Base-by-base conservation (phyloP, 306 rosid species). In the Cicer yamashitae region DNA sequence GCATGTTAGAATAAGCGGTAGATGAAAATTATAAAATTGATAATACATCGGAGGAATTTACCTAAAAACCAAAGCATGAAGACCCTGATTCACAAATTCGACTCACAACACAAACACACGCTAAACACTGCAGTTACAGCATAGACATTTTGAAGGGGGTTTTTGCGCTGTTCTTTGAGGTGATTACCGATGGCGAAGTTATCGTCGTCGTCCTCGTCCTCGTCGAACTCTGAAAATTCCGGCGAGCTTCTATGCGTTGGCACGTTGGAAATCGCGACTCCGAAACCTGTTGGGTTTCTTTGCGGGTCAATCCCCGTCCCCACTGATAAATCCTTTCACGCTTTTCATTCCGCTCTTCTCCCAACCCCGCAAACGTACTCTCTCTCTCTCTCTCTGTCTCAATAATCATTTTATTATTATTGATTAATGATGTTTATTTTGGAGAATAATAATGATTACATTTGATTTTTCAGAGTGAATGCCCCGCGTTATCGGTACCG, bases 281-380 rank as follows among this genome's bases (percentile, higher is more conserved):
- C 98, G 0, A 91, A 94, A 75, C 96, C 98, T 13, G 91, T 88
- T 0, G 96, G 93, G 2, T 94, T 94, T 80, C 93, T 94, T 53
- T 91, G 96, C 72, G 98, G 98, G 50, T 94, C 98, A 10, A 94
- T 94, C 58, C 96, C 96, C 6, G 97, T 94, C 72, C 93, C 98
- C 46, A 94, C 98, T 4, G 98, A 94, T 62, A 87, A 90, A 67
- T 87, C 97, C 54, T 94, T 91, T 79, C 94, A 88, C 22, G 83
- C 91, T 58, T 91, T 87, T 82, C 79, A 83, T 81, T 84, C 97
- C 41, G 87, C 91, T 78, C 98, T 91, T 48, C 82, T 87, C 70
- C 93, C 97, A 11, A 88, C 89, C 1, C 87, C 71, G 48, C 88
- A 89, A 81, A 82, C 92, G 94, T 90, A 83, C 64, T 3, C 58